Evolutionary conservation across 2,329 filamentous ascomycete genomes (phyloP).

Genomic region (Arthrinium puccinioides): DNA sequence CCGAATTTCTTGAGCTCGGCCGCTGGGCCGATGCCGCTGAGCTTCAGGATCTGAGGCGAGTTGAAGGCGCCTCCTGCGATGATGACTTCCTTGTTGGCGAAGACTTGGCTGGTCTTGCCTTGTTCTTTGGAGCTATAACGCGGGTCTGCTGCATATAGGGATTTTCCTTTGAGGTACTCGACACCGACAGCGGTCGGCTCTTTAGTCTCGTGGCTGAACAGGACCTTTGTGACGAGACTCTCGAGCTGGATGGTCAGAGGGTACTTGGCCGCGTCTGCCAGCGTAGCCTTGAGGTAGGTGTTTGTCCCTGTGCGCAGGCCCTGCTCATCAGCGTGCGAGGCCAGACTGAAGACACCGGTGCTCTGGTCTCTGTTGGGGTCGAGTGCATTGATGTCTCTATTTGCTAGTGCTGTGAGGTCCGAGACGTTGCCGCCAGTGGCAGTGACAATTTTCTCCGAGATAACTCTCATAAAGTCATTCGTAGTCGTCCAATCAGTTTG

Average conservation of each 20-base stretch:
- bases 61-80: constrained; percentile 42
- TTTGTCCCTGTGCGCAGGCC: constrained; percentile 32
- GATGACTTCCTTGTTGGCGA: constrained; percentile 35
- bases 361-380: constrained; percentile 17
- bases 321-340: constrained; percentile 16
- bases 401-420: constrained; percentile 1
- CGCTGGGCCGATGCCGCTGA: constrained; percentile 40
- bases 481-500: constrained; percentile 14
- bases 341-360: constrained; percentile 19
- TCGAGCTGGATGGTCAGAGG: constrained; percentile 29
- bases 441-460: constrained; percentile 14
- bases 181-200: constrained; percentile 19
- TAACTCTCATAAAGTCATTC: constrained; percentile 12
- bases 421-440: constrained; percentile 16
- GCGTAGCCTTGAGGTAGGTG: constrained; percentile 39
- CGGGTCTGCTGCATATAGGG: constrained; percentile 26
- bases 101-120: constrained; percentile 16
- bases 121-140: constrained; percentile 21
- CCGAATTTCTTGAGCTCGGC: constrained; percentile 32
- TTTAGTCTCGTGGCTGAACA: constrained; percentile 14
- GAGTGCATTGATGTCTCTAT: constrained; percentile 16
- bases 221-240: constrained; percentile 18
- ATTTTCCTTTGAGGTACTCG: constrained; percentile 19
- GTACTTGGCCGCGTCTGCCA: constrained; percentile 36
- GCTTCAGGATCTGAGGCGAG: constrained; percentile 42